Conservation (phyloP, 345 rosid genomes). For the Cardamine chenopodiifolia region DNA sequence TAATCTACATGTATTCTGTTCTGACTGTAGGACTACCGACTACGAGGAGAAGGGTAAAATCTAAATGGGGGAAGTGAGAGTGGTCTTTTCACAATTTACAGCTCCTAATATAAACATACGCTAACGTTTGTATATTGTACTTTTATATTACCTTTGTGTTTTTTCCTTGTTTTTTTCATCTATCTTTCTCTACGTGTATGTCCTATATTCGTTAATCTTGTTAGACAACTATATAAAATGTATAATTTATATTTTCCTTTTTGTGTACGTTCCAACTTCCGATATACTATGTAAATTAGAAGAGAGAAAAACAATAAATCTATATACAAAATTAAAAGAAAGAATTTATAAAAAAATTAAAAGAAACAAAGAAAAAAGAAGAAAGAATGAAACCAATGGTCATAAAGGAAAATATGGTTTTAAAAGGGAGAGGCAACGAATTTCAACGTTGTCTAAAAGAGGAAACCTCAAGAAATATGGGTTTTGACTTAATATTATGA, state of each 20-base stretch:
- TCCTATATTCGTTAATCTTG: background rate
- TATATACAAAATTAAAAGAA: background rate
- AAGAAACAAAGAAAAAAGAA: background rate
- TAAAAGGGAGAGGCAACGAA: conserved; percentile 39
- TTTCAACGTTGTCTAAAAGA: conserved; percentile 50
- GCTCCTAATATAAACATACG: conserved; percentile 21
- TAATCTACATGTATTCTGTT: background rate
- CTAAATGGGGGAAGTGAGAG: conserved; percentile 51
- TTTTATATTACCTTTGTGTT: conserved; percentile 1
- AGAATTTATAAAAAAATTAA: background rate
- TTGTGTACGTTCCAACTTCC: background rate
- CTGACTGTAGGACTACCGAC: conserved; percentile 21
- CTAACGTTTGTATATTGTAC: conserved; percentile 40
- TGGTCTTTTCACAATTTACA: conserved; percentile 51
- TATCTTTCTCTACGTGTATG: background rate
- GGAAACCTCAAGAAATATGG: conserved; percentile 53
- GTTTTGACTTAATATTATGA: conserved; percentile 45
- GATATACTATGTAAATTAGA: background rate
- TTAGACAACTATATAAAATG: background rate
- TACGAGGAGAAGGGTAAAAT: conserved; percentile 32
- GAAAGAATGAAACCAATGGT: conserved; percentile 48
- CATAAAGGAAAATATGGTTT: conserved; percentile 49
- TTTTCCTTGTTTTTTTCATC: background rate
- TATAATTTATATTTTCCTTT: background rate
- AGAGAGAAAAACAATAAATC: background rate